Evolutionary conservation across 2,329 filamentous ascomycete species (phyloP), one percentile per base, ranked within the genome.

Genomic region (Lachnellula occidentalis): DNA sequence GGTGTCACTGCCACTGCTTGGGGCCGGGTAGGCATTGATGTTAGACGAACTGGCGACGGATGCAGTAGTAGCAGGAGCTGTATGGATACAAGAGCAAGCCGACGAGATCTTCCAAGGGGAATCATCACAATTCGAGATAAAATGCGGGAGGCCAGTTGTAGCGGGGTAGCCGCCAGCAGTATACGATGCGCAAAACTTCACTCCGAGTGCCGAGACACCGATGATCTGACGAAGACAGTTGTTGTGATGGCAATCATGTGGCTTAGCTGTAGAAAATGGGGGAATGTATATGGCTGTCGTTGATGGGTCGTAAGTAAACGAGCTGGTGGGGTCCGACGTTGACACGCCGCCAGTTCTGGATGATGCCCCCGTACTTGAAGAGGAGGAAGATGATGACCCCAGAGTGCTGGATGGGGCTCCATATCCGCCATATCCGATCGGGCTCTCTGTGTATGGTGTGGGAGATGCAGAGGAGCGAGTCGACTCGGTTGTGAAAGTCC

Each of bases 141-240:
- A 66, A 15, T 17, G 17, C n/a, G 63, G 61, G n/a, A 64, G 57
- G 7, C 52, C 54, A 36, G 56, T 59, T 5, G 59, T 58, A 17
- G 52, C 55, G 36, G 60, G 56, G 34, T 60, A 58, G n/a, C 50
- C 15, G 7, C 53, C 56, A 3, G 56, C 52, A 5, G 64, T 66
- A 46, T 65, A 66, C 34, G 58, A 62, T 41, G 62, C 59, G 58
- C 63, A 66, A 48, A 66, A 66, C 2, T 46, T 27, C 17, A 34
- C 45, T 24, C 58, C 61, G 12, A 53, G 31, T 1, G 48, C 34
- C 34, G 62, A 63, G 15, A 58, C 55, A 46, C 54, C 45, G 14
- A 61, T 58, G 14, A 64, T 31, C 52, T 65, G 60, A 31, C 64
- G 62, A 45, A 62, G 55, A 41, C 64, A 66, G 37, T 65, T 66